phyloP scores from a whole-genome alignment of 1,284 basidiomycete species.

The Sphagnurus paluster region DNA sequence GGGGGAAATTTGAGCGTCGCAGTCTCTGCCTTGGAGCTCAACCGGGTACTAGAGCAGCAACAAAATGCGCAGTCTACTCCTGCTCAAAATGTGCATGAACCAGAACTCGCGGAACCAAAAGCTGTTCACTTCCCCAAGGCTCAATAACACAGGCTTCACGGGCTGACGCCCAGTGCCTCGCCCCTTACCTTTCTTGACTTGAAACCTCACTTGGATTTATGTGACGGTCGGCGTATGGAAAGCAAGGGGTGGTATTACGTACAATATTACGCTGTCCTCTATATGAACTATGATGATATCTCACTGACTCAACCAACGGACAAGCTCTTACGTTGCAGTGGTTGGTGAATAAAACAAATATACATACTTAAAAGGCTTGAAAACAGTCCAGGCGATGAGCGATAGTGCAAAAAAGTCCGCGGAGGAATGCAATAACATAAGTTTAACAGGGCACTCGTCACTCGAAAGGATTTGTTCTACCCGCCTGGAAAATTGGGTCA shows the following conservation, averaged over 20 bases:
- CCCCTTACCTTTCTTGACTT: neutral
- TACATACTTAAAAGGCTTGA: too few species aligned
- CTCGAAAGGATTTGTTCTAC: conserved; percentile 75
- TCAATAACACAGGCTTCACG: conserved; percentile 11
- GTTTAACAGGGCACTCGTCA: conserved; percentile 26
- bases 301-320: too few species aligned
- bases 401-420: too few species aligned
- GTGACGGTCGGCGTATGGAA: neutral
- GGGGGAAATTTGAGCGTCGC: neutral
- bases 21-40: neutral
- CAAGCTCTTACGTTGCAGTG: too few species aligned
- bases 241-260: neutral
- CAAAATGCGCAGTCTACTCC: neutral
- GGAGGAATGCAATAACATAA: too few species aligned
- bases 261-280: conserved; percentile 2
- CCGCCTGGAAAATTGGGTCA: conserved; percentile 48
- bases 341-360: neutral
- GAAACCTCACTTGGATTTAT: neutral
- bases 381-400: too few species aligned
- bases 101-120: neutral
- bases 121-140: conserved; percentile 6
- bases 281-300: neutral
- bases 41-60: neutral
- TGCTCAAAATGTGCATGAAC: neutral
- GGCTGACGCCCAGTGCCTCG: neutral